These are phyloP conservation scores for Colletotrichum somersetense DNA, from an alignment of 2,329 filamentous ascomycete genomes.

Conservation along the genomic window DNA sequence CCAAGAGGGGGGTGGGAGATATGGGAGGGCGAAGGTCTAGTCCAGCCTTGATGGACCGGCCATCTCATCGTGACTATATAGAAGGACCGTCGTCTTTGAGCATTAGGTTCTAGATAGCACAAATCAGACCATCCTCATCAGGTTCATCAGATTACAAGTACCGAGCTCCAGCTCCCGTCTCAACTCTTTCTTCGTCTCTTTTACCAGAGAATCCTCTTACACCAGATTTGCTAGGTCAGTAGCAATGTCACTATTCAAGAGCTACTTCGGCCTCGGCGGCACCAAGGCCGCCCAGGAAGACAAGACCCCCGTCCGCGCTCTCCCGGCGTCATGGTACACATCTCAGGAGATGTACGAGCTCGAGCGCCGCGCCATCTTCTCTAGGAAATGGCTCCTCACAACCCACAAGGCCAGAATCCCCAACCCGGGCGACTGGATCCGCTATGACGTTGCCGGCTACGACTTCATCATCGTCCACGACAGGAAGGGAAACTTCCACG, in stretches of 20 bases:
- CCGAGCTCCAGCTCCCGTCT: conserved; percentile 3
- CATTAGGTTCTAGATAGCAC: conserved; percentile 4
- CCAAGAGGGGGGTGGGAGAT: neutral
- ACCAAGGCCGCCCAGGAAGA: conserved; percentile 43
- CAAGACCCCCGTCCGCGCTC: conserved; percentile 51
- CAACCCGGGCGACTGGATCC: conserved; percentile 68
- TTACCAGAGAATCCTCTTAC: neutral
- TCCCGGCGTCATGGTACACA: conserved; percentile 66
- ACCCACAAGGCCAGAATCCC: conserved; percentile 64
- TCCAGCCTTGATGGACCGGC: conserved; percentile 19
- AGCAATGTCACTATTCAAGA: conserved; percentile 46
- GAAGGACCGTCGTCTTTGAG: conserved; percentile 34
- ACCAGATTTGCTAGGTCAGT: neutral
- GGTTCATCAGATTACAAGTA: conserved; percentile 3
- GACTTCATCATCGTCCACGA: conserved; percentile 66
- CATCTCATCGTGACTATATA: conserved; percentile 40
- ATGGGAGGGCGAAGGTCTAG: conserved; percentile 12
- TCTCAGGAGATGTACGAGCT: conserved; percentile 68
- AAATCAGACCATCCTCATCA: conserved; percentile 4
- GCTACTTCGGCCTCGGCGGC: conserved; percentile 53
- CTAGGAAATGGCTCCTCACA: conserved; percentile 67
- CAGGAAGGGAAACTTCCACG: conserved; percentile 65
- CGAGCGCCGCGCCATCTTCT: conserved; percentile 69
- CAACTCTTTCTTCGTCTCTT: neutral
- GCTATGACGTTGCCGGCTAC: conserved; percentile 67